Percentiles rank a stretch among this genome's conserved stretches.
phyloP scores from a whole-genome alignment of 1,284 basidiomycete species.

The Ceratobasidium papillatum region DNA sequence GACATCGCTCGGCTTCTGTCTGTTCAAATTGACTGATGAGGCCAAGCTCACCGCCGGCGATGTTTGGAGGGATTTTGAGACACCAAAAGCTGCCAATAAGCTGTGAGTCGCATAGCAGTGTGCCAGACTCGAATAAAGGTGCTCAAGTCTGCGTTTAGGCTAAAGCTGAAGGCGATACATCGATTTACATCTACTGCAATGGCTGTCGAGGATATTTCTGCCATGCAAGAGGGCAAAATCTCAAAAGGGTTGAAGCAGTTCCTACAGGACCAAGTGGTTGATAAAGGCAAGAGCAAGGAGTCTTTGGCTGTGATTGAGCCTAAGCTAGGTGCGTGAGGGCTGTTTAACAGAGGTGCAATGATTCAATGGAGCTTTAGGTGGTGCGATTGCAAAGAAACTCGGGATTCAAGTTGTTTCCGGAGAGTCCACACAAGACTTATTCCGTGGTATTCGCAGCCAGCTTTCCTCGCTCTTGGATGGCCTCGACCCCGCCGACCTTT shows the following conservation, averaged over 20 bases:
- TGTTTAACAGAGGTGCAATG: not conserved
- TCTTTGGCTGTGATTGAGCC: slow-evolving; percentile 88
- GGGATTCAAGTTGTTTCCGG: slow-evolving; percentile 86
- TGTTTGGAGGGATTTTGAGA: slow-evolving; percentile 92
- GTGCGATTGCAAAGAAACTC: slow-evolving; percentile 92
- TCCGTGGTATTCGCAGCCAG: slow-evolving; percentile 95
- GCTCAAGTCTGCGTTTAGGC: slow-evolving; percentile 56
- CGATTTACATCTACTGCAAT: slow-evolving; percentile 95
- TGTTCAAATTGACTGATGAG: slow-evolving; percentile 94
- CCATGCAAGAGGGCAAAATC: slow-evolving; percentile 91
- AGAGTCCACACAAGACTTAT: slow-evolving; percentile 79
- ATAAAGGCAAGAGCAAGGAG: slow-evolving; percentile 90
- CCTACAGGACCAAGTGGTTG: slow-evolving; percentile 85
- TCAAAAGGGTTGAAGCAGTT: slow-evolving; percentile 95
- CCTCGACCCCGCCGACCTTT: slow-evolving; percentile 92
- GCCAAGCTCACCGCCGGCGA: slow-evolving; percentile 88
- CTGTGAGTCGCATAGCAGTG: slow-evolving; percentile 66
- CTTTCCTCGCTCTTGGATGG: slow-evolving; percentile 87
- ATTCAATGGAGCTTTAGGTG: slow-evolving; percentile 58
- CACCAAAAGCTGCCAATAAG: slow-evolving; percentile 89
- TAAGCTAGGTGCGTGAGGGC: slow-evolving; percentile 75
- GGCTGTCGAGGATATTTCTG: slow-evolving; percentile 98
- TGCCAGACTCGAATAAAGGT: not conserved
- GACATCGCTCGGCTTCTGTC: slow-evolving; percentile 92
- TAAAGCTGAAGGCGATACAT: slow-evolving; percentile 95